Evolutionary conservation across 208 protist genomes (phyloP).

Genomic region (Wallacemonas sp.): DNA sequence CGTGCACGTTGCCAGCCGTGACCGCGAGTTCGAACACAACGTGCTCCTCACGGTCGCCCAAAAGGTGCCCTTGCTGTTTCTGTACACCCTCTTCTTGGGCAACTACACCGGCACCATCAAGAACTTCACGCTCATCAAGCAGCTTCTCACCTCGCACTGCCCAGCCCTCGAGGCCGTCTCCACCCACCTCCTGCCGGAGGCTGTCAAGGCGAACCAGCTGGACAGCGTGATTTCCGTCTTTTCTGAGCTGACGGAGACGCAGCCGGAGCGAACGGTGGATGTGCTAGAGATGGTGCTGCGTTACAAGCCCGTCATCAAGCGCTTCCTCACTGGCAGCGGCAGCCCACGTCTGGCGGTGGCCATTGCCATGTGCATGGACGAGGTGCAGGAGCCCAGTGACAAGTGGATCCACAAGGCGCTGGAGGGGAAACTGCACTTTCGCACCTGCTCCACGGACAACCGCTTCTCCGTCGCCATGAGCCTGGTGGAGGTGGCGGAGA

Average conservation of each 20-base stretch:
- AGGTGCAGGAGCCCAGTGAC: conserved; percentile 71
- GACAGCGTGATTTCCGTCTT: conserved; percentile 72
- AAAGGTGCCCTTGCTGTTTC: conserved; percentile 71
- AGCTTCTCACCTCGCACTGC: conserved; percentile 60
- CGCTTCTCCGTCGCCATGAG: conserved; percentile 85
- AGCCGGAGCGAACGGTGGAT: conserved; percentile 59
- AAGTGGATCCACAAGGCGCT: conserved; percentile 83
- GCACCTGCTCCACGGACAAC: conserved; percentile 81
- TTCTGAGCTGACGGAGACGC: conserved; percentile 75
- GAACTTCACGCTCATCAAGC: conserved; percentile 70
- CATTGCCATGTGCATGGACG: conserved; percentile 89
- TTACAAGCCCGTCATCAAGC: conserved; percentile 63
- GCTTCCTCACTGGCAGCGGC: conserved; percentile 61
- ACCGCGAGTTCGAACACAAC: conserved; percentile 75
- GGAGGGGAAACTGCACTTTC: conserved; percentile 81
- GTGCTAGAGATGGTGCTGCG: conserved; percentile 75
- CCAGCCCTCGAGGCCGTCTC: conserved; percentile 62
- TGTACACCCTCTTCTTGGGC: conserved; percentile 72
- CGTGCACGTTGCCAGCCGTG: conserved; percentile 79
- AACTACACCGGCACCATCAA: conserved; percentile 75
- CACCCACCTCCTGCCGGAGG: conserved; percentile 62
- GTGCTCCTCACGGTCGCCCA: conserved; percentile 62
- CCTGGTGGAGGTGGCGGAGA: conserved; percentile 86
- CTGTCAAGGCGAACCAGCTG: conserved; percentile 59
- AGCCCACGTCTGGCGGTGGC: conserved; percentile 83